Percentiles rank a stretch among this genome's conserved stretches.
These are phyloP conservation scores for Taphrina pruni DNA, from an alignment of 1,139 yeast species.

Conservation along the genomic window DNA sequence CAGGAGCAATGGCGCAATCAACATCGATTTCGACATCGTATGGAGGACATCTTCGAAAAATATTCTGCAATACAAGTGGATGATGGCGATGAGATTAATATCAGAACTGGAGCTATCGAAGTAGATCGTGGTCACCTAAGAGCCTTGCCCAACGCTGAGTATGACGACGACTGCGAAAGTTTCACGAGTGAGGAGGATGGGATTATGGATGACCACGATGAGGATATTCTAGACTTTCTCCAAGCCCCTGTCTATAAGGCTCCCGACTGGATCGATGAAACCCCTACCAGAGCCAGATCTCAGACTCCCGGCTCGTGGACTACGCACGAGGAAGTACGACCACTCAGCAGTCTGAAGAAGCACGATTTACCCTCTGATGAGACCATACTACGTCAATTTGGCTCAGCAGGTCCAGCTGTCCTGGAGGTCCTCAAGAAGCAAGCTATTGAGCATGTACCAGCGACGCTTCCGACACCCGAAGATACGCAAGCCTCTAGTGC, in stretches of 20 bases:
- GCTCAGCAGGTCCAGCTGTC: constrained; percentile 33
- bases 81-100: constrained; percentile 46
- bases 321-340: neutral
- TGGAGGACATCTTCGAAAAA: constrained; percentile 45
- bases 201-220: constrained; percentile 37
- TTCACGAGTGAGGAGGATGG: constrained; percentile 38
- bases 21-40: constrained; percentile 31
- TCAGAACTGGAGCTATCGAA: constrained; percentile 46
- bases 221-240: constrained; percentile 30
- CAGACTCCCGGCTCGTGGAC: neutral
- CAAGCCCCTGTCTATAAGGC: constrained; percentile 13
- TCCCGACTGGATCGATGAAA: constrained; percentile 26
- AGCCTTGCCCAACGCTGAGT: constrained; percentile 30
- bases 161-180: constrained; percentile 30
- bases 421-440: constrained; percentile 25
- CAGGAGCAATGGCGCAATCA: constrained; percentile 26
- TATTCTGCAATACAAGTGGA: constrained; percentile 44
- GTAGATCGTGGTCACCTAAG: constrained; percentile 46
- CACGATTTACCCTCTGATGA: constrained; percentile 27
- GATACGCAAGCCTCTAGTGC: neutral
- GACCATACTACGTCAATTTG: constrained; percentile 25
- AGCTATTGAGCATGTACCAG: neutral
- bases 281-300: constrained; percentile 3
- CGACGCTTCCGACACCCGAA: neutral
- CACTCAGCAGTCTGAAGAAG: constrained; percentile 15